Evolutionary conservation across 78 protist species (phyloP), one percentile per base, ranked within the genome.

Genomic region (Anaeramoeba ignava): DNA sequence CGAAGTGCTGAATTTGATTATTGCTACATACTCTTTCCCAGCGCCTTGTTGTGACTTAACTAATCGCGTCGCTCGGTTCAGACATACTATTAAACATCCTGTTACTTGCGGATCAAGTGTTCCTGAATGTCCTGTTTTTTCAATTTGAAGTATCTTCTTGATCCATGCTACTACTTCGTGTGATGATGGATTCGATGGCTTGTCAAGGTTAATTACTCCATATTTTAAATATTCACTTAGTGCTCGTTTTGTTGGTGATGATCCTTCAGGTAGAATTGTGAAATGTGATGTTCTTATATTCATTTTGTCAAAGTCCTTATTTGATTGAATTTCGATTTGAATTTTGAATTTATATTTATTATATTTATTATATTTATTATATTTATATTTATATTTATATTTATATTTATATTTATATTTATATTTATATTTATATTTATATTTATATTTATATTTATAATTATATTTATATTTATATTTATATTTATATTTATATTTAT

Each of bases 91-190:
- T 54, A 97, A 91, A 81, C 94, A 91, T 38, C 99, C 99, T 12
- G 99, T 97, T 23, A 98, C 99, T 89, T 96, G 91, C 41, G 99
- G 99, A 89, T 98, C 99, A n/a, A 98, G 94, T 0, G 99, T 98
- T 38, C 99, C 99, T 33, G 89, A 38, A 88, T 96, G 98, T 23
- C 82, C 83, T 41, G 87, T 85, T 78, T 85, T 85, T 33, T 99
- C 99, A 2, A 98, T 96, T 90, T 96, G 95, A 40, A 96, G 96
- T 0, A 95, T 96, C n/a, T 91, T 90, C 78, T 83, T 41, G 33
- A 87, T 83, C 82, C 84, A 82, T 2, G 82, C 1, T 0, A 87
- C 85, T n/a, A 98, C 86, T 87, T 98, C 99, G 90, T 98, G 99
- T 37, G 98, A 94, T 0, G 98, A 95, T 33, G 99, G 99, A 82